phyloP scores from a whole-genome alignment of 1,139 yeast species.

The Saccharomyces pastorianus region DNA sequence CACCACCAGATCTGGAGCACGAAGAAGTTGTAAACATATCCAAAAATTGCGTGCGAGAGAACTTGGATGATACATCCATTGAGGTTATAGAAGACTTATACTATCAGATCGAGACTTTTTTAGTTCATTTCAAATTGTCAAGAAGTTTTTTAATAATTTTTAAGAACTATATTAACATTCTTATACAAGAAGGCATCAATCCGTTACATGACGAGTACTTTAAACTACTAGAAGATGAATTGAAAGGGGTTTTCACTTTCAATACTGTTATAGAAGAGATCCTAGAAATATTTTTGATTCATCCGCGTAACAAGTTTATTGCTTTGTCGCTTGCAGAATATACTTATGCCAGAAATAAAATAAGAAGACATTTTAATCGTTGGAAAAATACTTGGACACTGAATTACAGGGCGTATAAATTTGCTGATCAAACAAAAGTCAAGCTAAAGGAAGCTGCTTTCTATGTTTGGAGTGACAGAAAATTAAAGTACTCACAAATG shows the following conservation, averaged over 20 bases:
- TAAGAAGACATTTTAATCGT: background rate
- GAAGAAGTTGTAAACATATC: background rate
- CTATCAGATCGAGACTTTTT: background rate
- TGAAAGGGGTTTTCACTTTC: conserved; percentile 10
- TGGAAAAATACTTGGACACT: background rate
- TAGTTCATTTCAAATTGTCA: conserved; percentile 4
- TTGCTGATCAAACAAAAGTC: background rate
- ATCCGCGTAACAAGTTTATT: conserved; percentile 12
- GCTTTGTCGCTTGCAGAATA: conserved; percentile 11
- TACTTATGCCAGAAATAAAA: background rate
- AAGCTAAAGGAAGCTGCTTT: background rate
- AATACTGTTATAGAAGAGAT: conserved; percentile 8
- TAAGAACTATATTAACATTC: conserved; percentile 6
- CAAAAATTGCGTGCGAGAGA: background rate
- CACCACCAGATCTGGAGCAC: background rate
- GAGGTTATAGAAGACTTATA: background rate
- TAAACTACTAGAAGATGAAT: conserved; percentile 10
- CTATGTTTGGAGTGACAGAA: background rate
- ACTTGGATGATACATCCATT: background rate
- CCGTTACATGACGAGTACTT: conserved; percentile 11
- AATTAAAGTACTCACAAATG: background rate
- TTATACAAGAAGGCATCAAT: conserved; percentile 9
- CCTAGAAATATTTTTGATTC: conserved; percentile 8
- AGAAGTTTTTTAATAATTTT: conserved; percentile 11
- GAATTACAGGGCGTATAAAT: background rate